A percentile compares a stretch with the other conserved stretches of the same genome.
Evolutionary conservation across 2,329 filamentous ascomycete genomes (phyloP).

Genomic region (Albifimbria verrucaria): DNA sequence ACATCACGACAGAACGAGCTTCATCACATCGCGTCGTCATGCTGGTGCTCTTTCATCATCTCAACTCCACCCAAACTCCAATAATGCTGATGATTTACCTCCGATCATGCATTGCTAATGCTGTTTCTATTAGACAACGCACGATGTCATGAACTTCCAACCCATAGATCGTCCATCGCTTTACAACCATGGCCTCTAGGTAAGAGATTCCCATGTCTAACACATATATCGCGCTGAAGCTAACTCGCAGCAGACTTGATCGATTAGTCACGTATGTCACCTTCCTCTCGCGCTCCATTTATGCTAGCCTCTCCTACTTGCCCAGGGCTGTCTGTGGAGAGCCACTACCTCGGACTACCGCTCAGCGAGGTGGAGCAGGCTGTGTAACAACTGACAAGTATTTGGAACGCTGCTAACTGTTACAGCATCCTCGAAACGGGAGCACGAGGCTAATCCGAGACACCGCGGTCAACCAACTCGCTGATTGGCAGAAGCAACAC

Average conservation of each 20-base stretch:
- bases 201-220: slow-evolving; percentile 23
- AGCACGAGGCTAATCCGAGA: slow-evolving; percentile 95
- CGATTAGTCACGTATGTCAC: slow-evolving; percentile 78
- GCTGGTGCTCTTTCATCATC: no score
- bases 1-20: no score
- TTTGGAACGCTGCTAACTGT: not conserved
- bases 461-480: slow-evolving; percentile 93
- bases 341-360: not conserved
- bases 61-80: no score
- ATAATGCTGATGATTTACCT: no score
- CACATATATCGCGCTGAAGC: slow-evolving; percentile 8
- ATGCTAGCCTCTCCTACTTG: not conserved
- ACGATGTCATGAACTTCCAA: slow-evolving; percentile 19
- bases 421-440: slow-evolving; percentile 86
- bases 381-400: no score
- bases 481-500: slow-evolving; percentile 96
- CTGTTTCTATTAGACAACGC: no score
- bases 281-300: slow-evolving; percentile 2
- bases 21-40: no score
- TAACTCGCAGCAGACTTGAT: slow-evolving; percentile 61
- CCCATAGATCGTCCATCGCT: not conserved
- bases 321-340: not conserved
- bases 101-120: no score
- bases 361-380: no score
- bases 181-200: slow-evolving; percentile 56